phyloP scores from a whole-genome alignment of 331 rosid genomes.

The Malus hybrid region DNA sequence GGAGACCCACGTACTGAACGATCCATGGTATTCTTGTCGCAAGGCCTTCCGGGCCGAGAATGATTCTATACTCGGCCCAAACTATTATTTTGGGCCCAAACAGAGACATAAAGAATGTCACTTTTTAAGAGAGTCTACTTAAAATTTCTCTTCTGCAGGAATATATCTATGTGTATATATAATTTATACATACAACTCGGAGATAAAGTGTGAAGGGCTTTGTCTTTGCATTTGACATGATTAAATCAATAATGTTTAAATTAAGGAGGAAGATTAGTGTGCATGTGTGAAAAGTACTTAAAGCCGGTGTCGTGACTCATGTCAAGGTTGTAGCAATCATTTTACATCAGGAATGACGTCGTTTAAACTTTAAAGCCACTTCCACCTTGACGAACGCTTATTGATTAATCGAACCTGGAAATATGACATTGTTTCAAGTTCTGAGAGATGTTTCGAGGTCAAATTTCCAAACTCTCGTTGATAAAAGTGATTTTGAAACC shows the following conservation, averaged over 20 bases:
- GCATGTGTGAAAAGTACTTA: neutral
- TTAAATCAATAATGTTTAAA: no score
- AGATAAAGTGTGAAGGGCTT: slow-evolving; percentile 21
- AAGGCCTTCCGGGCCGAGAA: no score
- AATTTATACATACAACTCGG: slow-evolving; percentile 17
- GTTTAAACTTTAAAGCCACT: neutral
- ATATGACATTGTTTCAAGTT: neutral
- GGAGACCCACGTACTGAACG: no score
- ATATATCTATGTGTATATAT: neutral
- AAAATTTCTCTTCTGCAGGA: no score
- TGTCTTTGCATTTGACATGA: slow-evolving; percentile 3
- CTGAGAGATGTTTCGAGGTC: neutral
- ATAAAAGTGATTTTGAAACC: neutral
- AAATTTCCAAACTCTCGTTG: neutral
- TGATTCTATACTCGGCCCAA: no score
- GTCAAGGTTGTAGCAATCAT: neutral
- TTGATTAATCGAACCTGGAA: neutral
- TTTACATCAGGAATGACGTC: slow-evolving; percentile 5
- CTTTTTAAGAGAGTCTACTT: no score
- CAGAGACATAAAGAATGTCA: no score
- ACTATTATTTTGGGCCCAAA: no score
- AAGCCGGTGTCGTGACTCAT: neutral
- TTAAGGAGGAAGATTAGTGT: neutral
- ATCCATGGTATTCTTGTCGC: no score
- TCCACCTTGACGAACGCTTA: neutral